Conservation (phyloP, 176 grass and related monocot species). For the Puya raimondii region DNA sequence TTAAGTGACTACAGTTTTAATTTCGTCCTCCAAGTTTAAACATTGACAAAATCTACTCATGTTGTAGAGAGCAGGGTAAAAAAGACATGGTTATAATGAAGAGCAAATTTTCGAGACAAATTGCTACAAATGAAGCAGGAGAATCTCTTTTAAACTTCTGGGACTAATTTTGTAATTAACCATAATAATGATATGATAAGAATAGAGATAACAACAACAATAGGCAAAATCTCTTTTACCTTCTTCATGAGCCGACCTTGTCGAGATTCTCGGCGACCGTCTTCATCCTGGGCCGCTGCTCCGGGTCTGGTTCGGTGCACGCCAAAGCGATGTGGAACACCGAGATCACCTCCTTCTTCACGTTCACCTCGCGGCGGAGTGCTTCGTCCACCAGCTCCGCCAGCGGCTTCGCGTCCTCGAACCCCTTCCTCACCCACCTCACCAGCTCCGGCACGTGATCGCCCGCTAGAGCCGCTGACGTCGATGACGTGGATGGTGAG, state of each 20-base stretch:
- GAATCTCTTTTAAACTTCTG: too few species aligned
- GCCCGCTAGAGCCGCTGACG: slow-evolving; percentile 24
- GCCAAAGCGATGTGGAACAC: slow-evolving; percentile 71
- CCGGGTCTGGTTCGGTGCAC: slow-evolving; percentile 44
- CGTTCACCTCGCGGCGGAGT: slow-evolving; percentile 32
- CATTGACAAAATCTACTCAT: too few species aligned
- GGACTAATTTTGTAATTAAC: too few species aligned
- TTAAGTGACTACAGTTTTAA: too few species aligned
- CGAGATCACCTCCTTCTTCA: slow-evolving; percentile 74
- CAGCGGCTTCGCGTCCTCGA: slow-evolving; percentile 46
- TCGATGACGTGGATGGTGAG: slow-evolving; percentile 40
- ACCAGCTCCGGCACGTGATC: slow-evolving; percentile 69
- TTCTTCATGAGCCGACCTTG: slow-evolving; percentile 35
- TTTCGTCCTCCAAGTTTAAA: too few species aligned
- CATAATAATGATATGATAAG: too few species aligned
- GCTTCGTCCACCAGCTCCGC: slow-evolving; percentile 54
- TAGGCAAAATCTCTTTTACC: too few species aligned
- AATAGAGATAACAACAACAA: too few species aligned
- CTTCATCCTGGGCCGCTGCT: slow-evolving; percentile 78
- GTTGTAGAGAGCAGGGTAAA: too few species aligned
- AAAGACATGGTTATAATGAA: too few species aligned
- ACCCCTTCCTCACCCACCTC: slow-evolving; percentile 61
- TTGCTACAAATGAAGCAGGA: too few species aligned
- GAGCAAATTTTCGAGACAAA: too few species aligned
- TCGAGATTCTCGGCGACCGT: slow-evolving; percentile 61